These are phyloP conservation scores for Myxozyma melibiosi DNA, from an alignment of 805 yeast genomes.

Conservation along the genomic window DNA sequence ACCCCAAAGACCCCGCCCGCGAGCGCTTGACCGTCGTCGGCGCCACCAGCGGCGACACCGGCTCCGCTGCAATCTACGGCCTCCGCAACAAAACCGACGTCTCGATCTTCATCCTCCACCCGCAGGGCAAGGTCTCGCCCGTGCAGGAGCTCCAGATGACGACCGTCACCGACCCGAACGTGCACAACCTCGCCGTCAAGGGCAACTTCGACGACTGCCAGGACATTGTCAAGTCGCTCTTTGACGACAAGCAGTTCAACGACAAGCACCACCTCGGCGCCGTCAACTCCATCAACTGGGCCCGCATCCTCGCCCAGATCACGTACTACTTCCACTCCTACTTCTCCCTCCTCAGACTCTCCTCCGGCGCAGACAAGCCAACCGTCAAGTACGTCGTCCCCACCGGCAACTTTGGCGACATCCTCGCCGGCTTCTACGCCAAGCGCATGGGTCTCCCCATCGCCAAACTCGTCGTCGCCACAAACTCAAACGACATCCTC, in stretches of 20 bases:
- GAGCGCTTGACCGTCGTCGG: conserved; percentile 94
- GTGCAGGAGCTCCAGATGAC: conserved; percentile 99
- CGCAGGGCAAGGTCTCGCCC: conserved; percentile 96
- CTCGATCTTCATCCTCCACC: conserved; percentile 94
- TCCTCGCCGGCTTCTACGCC: conserved; percentile 94
- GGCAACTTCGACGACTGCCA: conserved; percentile 99
- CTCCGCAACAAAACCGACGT: conserved; percentile 95
- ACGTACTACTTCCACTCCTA: conserved; percentile 94
- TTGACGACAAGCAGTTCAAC: conserved; percentile 88
- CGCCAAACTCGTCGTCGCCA: conserved; percentile 85
- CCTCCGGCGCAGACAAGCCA: conserved; percentile 40
- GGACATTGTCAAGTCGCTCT: conserved; percentile 89
- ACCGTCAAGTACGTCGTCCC: conserved; percentile 89
- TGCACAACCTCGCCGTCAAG: conserved; percentile 90
- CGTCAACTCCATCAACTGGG: conserved; percentile 98
- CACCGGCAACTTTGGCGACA: conserved; percentile 97
- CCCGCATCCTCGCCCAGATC: conserved; percentile 95
- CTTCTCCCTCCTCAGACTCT: conserved; percentile 57
- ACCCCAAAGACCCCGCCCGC: conserved; percentile 46
- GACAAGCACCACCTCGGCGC: conserved; percentile 93
- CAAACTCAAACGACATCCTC: conserved; percentile 92
- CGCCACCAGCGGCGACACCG: conserved; percentile 99
- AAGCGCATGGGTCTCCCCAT: conserved; percentile 93
- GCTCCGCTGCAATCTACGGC: conserved; percentile 98
- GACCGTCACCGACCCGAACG: conserved; percentile 87